Percentiles rank a stretch among this genome's conserved stretches.
Conservation (phyloP, 192 early-diverging fungal genomes). For the Dissophora globulifera region DNA sequence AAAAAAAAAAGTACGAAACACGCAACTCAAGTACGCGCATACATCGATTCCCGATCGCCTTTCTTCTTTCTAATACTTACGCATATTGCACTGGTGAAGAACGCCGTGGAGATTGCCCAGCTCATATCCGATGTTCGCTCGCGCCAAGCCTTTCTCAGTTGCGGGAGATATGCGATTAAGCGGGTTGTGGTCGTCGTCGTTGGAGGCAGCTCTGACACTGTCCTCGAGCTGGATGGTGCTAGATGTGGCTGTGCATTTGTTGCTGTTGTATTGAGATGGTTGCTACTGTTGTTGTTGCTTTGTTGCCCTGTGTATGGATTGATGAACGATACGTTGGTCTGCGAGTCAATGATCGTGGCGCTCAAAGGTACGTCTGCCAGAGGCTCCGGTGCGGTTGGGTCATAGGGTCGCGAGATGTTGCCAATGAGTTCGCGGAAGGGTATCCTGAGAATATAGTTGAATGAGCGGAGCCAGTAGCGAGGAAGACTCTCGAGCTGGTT, state of each 20-base stretch:
- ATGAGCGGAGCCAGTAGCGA: conserved; percentile 24
- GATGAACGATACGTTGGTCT: background rate
- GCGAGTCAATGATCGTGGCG: conserved; percentile 5
- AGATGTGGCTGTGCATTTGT: too few relatives aligned
- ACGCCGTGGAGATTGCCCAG: conserved; percentile 29
- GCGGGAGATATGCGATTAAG: conserved; percentile 17
- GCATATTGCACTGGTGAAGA: conserved; percentile 24
- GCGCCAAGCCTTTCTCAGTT: conserved; percentile 30
- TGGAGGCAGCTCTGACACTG: background rate
- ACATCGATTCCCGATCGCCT: too few relatives aligned
- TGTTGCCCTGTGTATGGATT: conserved; percentile 3
- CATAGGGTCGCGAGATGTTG: conserved; percentile 27
- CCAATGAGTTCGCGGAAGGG: conserved; percentile 44
- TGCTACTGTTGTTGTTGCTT: background rate
- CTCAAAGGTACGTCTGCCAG: conserved; percentile 26
- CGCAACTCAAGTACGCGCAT: too few relatives aligned
- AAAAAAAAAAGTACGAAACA: too few relatives aligned
- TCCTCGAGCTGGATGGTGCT: background rate
- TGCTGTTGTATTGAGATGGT: background rate
- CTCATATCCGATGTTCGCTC: conserved; percentile 34
- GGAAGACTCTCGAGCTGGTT: conserved; percentile 11
- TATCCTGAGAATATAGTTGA: conserved; percentile 39
- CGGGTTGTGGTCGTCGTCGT: conserved; percentile 3
- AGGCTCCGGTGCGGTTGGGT: conserved; percentile 21
- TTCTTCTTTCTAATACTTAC: too few relatives aligned